Evolutionary conservation across 441 rosid species (phyloP).

Genomic region (Euphorbia celastroides): DNA sequence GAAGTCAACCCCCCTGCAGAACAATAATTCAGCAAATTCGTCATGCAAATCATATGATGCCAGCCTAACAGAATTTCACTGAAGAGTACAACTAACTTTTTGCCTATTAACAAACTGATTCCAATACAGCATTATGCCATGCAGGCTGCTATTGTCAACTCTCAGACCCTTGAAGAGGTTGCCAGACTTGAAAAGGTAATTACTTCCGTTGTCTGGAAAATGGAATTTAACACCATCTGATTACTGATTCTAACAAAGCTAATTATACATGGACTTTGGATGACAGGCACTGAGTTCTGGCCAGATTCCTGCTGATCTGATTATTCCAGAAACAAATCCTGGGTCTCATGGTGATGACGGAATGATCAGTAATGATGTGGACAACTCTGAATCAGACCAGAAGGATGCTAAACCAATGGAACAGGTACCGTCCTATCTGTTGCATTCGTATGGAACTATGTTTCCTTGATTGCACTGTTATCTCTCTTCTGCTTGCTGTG

Average conservation of each 20-base stretch:
- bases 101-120: too few species aligned
- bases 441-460: too few species aligned
- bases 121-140: too few species aligned
- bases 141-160: conserved; percentile 98
- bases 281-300: conserved; percentile 86
- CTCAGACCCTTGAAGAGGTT: conserved; percentile 98
- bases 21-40: conserved; percentile 12
- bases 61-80: too few species aligned
- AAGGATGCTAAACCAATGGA: conserved; percentile 63
- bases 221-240: background rate
- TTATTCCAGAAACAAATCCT: conserved; percentile 37
- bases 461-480: too few species aligned
- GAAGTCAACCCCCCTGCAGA: conserved; percentile 72
- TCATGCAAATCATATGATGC: conserved; percentile 1
- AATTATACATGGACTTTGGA: conserved; percentile 23
- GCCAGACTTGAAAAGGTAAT: conserved; percentile 94
- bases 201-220: conserved; percentile 12
- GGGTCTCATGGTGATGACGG: conserved; percentile 33
- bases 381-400: conserved; percentile 26
- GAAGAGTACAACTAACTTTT: too few species aligned
- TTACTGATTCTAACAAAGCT: conserved; percentile 18
- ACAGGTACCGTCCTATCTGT: conserved; percentile 41
- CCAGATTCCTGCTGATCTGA: conserved; percentile 81
- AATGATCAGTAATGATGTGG: conserved; percentile 28
- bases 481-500: too few species aligned